Evolutionary conservation across 192 early-diverging fungal species (phyloP), one percentile per base, ranked within the genome.

Genomic region (Chytriomyces hyalinus): DNA sequence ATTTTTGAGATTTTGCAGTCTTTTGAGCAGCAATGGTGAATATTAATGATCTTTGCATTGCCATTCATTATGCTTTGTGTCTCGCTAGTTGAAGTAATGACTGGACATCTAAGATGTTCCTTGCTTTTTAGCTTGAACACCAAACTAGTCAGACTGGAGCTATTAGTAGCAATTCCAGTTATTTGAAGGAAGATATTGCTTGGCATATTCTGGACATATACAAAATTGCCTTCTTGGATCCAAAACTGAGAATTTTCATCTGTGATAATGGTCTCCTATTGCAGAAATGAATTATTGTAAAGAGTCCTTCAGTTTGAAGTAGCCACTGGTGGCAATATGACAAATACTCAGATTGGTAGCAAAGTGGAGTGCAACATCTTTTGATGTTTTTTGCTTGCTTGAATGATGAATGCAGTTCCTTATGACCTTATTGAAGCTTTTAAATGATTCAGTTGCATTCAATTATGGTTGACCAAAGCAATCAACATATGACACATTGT

Each of bases 361-460:
- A 26, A 26, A 63, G 8, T 3, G 15, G 15, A 63, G 10, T 63
- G 61, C 61, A 63, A 63, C 61, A 22, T 63, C 61, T 63, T 22
- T 10, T 0, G 61, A 63, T 63, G 61, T 9, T 5, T 15, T 11
- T 10, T 65, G 36, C 53, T 26, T 26, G 24, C 24, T 26, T 26
- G 24, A 26, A 26, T 26, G 24, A 26, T 26, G 24, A 26, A 26
- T 60, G 10, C 60, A 17, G 7, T 10, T 63, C 8, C 72, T 17
- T 4, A 64, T 63, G 22, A 63, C n/a, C 44, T 61, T 61, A 49
- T 74, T 74, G 8, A 43, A 61, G 50, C 53, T 61, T 47, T 74
- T 61, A 63, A 48, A 63, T 43, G 22, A 36, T 46, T 74, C 72
- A 62, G 72, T 64, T 10, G 72, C 72, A 64, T 4, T 63, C 24